These are phyloP conservation scores for Sporothrix brasiliensis DNA, from an alignment of 2,329 filamentous ascomycete species.

Conservation along the genomic window DNA sequence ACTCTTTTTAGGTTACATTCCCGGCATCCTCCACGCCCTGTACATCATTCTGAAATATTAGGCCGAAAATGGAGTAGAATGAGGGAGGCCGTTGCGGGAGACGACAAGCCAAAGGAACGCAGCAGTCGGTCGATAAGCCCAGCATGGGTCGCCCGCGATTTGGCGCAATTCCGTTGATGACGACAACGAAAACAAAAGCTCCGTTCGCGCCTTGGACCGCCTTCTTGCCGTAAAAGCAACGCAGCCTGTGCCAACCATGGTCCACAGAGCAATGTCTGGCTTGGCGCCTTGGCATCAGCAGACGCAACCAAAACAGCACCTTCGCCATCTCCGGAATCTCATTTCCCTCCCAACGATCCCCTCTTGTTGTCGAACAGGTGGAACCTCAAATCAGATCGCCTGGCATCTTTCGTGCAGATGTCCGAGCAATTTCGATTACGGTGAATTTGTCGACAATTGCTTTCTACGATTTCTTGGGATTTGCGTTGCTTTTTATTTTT, in stretches of 20 bases:
- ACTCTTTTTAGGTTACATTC: conserved; percentile 57
- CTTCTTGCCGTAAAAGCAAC: not conserved
- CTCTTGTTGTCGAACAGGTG: not conserved
- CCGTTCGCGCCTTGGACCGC: not conserved
- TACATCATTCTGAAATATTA: conserved; percentile 94
- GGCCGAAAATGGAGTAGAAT: not conserved
- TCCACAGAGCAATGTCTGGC: not conserved
- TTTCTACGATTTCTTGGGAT: not conserved
- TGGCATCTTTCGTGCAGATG: not conserved
- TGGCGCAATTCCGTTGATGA: not conserved
- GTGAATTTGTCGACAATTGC: not conserved
- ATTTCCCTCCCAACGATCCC: not conserved
- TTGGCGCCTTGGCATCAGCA: conserved; percentile 21
- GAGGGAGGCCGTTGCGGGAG: not conserved
- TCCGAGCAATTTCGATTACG: not conserved
- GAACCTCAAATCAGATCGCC: not conserved
- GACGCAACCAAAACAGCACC: not conserved
- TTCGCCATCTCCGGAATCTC: not conserved
- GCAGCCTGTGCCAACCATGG: not conserved
- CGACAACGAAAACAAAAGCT: not conserved
- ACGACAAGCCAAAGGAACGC: not conserved
- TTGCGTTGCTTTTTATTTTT: not conserved
- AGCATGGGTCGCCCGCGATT: too few relatives aligned
- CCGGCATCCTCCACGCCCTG: conserved; percentile 88
- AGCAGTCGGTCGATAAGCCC: not conserved